Evolutionary conservation across 805 yeast genomes (phyloP), one percentile per base, ranked within the genome.

Genomic region (Hanseniaspora singularis): DNA sequence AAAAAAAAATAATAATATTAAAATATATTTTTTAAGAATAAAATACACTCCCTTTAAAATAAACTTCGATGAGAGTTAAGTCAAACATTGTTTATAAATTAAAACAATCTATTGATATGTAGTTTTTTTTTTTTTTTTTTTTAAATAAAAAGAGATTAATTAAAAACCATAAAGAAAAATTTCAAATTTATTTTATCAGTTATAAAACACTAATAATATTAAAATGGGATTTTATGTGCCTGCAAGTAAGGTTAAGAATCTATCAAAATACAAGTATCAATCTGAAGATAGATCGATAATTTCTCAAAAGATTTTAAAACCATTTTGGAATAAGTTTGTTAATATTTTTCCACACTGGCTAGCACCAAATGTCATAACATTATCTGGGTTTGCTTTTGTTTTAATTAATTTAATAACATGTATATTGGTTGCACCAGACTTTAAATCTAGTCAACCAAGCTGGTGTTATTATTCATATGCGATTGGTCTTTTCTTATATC

Each of bases 361-460:
- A 81, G 96, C 96, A 3, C 98, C 98, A 7, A 89, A 89, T 61
- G 76, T 83, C 58, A 81, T 88, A 46, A 89, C 97, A 0, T 65
- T 89, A 24, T 65, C 74, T 11, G 97, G 97, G 0, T 71, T 89
- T 51, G 56, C 70, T 22, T 89, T 87, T 60, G 75, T 88, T 36
- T 55, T 83, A 12, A 57, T 72, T 38, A 82, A 87, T 56, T 66
- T 83, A 49, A 43, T 71, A 5, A 67, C 81, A 5, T 84, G 81
- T 20, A 71, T 86, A 52, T 77, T 74, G 57, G 79, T 69, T 53
- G 92, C 87, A 59, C 94, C 95, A 3, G 65, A 70, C 47, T 69
- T 85, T 50, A 63, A 74, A 39, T 55, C 69, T 31, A 68, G 67
- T 2, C 68, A 73, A 11, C 96, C 97, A 6, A 61, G 72, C 28